phyloP scores from a whole-genome alignment of 805 yeast genomes.

The Candida namnaoensis region DNA sequence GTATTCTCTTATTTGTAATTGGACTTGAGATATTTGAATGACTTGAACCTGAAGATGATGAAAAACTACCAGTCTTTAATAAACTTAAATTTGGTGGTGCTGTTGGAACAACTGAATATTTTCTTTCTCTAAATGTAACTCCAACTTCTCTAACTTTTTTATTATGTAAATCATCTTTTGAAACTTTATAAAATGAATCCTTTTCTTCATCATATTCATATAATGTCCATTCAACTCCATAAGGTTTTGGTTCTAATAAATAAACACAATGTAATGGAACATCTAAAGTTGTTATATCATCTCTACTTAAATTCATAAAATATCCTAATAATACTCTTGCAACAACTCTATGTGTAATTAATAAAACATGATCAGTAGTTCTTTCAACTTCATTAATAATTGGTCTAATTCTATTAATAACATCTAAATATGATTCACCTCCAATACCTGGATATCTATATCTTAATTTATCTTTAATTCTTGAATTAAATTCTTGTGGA shows the following conservation, averaged over 20 bases:
- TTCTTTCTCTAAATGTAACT: slow-evolving; percentile 58
- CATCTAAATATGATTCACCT: slow-evolving; percentile 93
- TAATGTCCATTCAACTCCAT: slow-evolving; percentile 89
- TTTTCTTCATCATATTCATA: slow-evolving; percentile 75
- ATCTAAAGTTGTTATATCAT: slow-evolving; percentile 81
- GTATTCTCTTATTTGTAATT: too few species aligned
- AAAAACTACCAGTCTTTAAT: too few species aligned
- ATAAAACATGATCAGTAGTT: slow-evolving; percentile 75
- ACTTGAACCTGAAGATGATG: too few species aligned
- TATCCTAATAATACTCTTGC: slow-evolving; percentile 82
- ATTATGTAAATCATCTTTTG: slow-evolving; percentile 29
- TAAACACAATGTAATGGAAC: slow-evolving; percentile 90
- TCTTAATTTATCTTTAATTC: slow-evolving; percentile 68
- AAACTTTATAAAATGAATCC: slow-evolving; percentile 71
- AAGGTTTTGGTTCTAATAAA: slow-evolving; percentile 86
- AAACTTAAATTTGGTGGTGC: slow-evolving; percentile 37
- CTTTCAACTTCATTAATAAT: slow-evolving; percentile 90
- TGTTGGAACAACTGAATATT: slow-evolving; percentile 69
- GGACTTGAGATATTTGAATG: too few species aligned
- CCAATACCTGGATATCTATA: slow-evolving; percentile 97
- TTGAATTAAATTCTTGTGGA: slow-evolving; percentile 73
- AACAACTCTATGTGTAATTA: slow-evolving; percentile 87
- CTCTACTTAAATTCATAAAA: slow-evolving; percentile 73
- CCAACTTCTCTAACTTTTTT: slow-evolving; percentile 61
- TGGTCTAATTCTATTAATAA: slow-evolving; percentile 81